These are phyloP conservation scores for Albugo candida DNA, from an alignment of 352 stramenopile species.

Conservation along the genomic window DNA sequence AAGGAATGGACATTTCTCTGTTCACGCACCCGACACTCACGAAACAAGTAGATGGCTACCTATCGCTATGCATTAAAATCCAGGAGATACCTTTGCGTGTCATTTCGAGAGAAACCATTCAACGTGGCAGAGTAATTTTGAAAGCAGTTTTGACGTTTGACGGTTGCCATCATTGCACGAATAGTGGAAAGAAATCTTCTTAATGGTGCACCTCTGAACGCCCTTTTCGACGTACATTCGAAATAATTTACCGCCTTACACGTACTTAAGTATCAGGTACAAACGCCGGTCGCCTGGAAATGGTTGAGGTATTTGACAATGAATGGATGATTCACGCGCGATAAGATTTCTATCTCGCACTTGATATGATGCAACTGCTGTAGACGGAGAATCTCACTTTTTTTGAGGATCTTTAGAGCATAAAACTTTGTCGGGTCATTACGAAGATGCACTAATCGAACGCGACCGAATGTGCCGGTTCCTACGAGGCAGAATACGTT, in stretches of 20 bases:
- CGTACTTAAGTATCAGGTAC: constrained; percentile 84
- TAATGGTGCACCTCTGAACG: too few relatives aligned
- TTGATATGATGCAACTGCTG: constrained; percentile 84
- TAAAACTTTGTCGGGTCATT: constrained; percentile 28
- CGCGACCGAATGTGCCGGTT: constrained; percentile 78
- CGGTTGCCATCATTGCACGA: too few relatives aligned
- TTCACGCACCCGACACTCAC: too few relatives aligned
- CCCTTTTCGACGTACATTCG: constrained; percentile 68
- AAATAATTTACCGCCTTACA: constrained; percentile 87
- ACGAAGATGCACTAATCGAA: constrained; percentile 62
- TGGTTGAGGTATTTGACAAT: constrained; percentile 75
- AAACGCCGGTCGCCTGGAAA: constrained; percentile 78
- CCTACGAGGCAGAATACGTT: constrained; percentile 10
- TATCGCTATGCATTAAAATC: too few relatives aligned
- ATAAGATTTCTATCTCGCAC: constrained; percentile 82
- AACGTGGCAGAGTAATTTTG: too few relatives aligned
- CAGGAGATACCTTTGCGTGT: too few relatives aligned
- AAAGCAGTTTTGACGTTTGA: too few relatives aligned
- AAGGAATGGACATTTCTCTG: too few relatives aligned
- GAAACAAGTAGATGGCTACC: too few relatives aligned
- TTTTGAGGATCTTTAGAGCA: constrained; percentile 86
- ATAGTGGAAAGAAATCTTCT: too few relatives aligned
- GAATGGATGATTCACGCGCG: constrained; percentile 74
- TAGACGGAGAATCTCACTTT: constrained; percentile 76
- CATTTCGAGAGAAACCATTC: too few relatives aligned